Conservation (phyloP, 345 rosid genomes). For the Eucalyptus erythrocorys region DNA sequence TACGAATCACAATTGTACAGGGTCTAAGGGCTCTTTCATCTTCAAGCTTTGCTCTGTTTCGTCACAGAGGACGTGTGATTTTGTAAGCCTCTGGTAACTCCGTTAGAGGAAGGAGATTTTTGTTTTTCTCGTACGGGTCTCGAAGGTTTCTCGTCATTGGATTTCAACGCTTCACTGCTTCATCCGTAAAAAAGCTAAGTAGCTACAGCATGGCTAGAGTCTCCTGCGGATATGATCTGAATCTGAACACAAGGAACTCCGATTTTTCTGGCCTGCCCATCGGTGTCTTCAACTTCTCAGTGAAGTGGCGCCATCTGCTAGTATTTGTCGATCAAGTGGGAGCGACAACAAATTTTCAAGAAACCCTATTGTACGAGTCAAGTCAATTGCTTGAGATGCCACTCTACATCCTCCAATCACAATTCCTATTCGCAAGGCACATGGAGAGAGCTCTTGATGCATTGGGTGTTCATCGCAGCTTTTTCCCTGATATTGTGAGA, state of each 20-base stretch:
- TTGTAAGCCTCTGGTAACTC: no score
- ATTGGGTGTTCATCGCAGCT: background rate
- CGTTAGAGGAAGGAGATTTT: no score
- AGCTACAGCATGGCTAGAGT: background rate
- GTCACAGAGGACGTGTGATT: background rate
- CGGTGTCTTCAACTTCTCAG: background rate
- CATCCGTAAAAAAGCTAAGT: background rate
- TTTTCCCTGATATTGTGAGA: background rate
- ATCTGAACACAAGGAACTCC: background rate
- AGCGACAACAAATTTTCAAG: background rate
- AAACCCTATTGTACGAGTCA: background rate
- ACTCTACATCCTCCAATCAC: background rate
- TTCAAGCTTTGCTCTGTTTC: background rate
- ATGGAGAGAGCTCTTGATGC: background rate
- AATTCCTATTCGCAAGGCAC: background rate
- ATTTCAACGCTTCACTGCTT: background rate
- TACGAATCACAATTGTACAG: no score
- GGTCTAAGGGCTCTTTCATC: background rate
- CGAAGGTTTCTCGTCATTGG: background rate
- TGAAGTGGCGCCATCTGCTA: background rate
- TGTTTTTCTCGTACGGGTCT: no score
- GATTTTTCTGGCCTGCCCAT: background rate
- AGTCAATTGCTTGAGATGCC: background rate
- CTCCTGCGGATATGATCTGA: background rate
- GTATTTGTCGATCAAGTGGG: background rate